Percentiles rank a stretch among this genome's conserved stretches.
phyloP scores from a whole-genome alignment of 2,329 filamentous ascomycete species.

The Coleophoma eucalyptorum region DNA sequence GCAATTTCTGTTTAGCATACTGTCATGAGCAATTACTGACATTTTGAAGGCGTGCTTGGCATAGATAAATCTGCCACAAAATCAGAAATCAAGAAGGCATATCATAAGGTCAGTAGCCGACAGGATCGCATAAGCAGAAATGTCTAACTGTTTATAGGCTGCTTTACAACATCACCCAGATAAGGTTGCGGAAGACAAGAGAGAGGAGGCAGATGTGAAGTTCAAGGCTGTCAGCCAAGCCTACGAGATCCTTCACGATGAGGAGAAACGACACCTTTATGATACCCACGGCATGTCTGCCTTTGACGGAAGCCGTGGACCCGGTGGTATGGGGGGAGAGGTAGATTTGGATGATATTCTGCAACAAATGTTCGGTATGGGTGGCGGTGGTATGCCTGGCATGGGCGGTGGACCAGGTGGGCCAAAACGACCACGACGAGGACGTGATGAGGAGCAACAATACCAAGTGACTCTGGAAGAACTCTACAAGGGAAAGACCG shows the following conservation, averaged over 20 bases:
- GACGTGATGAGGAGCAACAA: constrained; percentile 81
- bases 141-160: constrained; percentile 48
- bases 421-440: constrained; percentile 62
- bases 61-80: constrained; percentile 69
- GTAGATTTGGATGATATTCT: constrained; percentile 90
- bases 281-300: constrained; percentile 94
- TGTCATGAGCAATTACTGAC: constrained; percentile 19
- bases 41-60: constrained; percentile 68
- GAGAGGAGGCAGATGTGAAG: constrained; percentile 79
- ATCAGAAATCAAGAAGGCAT: constrained; percentile 90
- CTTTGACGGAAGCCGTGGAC: constrained; percentile 71
- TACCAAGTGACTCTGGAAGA: constrained; percentile 93
- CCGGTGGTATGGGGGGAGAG: constrained; percentile 59
- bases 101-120: constrained; percentile 69
- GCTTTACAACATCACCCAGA: constrained; percentile 89
- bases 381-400: constrained; percentile 48
- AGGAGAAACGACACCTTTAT: constrained; percentile 88
- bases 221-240: constrained; percentile 94
- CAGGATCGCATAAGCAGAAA: no score
- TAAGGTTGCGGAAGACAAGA: constrained; percentile 84
- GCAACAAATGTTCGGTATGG: constrained; percentile 85
- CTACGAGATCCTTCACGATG: constrained; percentile 96
- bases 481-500: constrained; percentile 97
- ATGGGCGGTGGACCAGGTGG: constrained; percentile 33
- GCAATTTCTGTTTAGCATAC: constrained; percentile 10